A percentile compares a stretch with the other conserved stretches of the same genome.
phyloP scores from a whole-genome alignment of 768 basidiomycete species.

The Lactarius pseudohatsudake region DNA sequence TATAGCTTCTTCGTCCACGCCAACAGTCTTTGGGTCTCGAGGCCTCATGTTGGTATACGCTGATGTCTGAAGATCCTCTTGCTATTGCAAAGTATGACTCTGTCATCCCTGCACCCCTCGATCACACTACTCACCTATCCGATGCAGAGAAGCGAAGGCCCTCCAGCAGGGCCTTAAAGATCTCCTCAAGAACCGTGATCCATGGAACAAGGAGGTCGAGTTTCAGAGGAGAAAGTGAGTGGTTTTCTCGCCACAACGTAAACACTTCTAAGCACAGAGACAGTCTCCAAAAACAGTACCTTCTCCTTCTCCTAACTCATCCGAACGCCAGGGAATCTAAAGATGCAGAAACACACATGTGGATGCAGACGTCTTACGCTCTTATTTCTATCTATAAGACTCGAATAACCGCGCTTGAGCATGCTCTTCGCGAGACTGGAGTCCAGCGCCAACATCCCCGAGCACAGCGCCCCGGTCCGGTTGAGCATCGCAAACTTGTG shows the following conservation, averaged over 20 bases:
- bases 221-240: conserved; percentile 83
- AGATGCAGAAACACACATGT: conserved; percentile 80
- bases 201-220: conserved; percentile 86
- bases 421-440: conserved; percentile 32
- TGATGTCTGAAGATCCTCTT: conserved; percentile 44
- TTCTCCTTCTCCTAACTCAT: conserved; percentile 65
- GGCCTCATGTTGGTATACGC: conserved; percentile 23
- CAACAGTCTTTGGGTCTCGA: conserved; percentile 1
- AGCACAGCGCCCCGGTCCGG: conserved; percentile 53
- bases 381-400: conserved; percentile 84
- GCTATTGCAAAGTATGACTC: conserved; percentile 40
- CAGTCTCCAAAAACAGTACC: conserved; percentile 70
- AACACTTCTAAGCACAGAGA: conserved; percentile 24
- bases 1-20: conserved; percentile 11
- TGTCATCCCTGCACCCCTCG: conserved; percentile 23
- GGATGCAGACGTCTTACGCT: conserved; percentile 90
- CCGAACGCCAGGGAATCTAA: conserved; percentile 72
- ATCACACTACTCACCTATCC: conserved; percentile 21
- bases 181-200: conserved; percentile 66
- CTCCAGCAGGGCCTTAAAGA: conserved; percentile 76
- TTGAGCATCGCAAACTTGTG: conserved; percentile 83
- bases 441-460: conserved; percentile 38
- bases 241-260: conserved; percentile 8
- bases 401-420: conserved; percentile 63
- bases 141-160: conserved; percentile 70